Percentiles rank a stretch among this genome's conserved stretches.
Conservation (phyloP, 192 early-diverging fungal genomes). For the Endogone sp. region DNA sequence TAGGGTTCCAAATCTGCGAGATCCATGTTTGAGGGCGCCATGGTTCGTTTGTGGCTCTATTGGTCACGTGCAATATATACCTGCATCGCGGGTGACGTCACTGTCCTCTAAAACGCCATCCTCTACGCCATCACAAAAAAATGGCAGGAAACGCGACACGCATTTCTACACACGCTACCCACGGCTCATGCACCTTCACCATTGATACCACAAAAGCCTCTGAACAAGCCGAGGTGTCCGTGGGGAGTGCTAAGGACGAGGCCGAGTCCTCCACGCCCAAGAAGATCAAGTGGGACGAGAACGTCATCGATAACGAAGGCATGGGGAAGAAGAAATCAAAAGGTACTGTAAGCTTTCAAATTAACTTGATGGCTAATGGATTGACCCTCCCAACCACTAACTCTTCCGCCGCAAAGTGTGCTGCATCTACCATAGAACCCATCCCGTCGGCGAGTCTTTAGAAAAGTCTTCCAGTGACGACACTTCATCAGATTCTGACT, state of each 20-base stretch:
- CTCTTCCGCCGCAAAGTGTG: conserved; percentile 42
- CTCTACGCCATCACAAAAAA: background rate
- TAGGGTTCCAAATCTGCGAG: background rate
- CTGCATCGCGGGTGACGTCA: too few relatives aligned
- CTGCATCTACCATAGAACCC: conserved; percentile 68
- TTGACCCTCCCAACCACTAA: too few relatives aligned
- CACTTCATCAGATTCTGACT: background rate
- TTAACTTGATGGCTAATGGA: background rate
- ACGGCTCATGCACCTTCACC: conserved; percentile 33
- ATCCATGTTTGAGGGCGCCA: background rate
- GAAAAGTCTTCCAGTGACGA: conserved; percentile 6
- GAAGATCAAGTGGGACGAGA: conserved; percentile 59
- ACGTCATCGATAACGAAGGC: conserved; percentile 67
- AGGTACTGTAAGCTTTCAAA: conserved; percentile 43
- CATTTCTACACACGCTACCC: conserved; percentile 19
- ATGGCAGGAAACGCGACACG: background rate
- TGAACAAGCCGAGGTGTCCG: conserved; percentile 10
- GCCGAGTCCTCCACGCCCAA: conserved; percentile 14
- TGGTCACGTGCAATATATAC: background rate
- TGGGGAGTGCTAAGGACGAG: background rate
- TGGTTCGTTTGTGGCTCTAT: background rate
- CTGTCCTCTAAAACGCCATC: background rate
- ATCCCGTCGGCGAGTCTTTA: conserved; percentile 43
- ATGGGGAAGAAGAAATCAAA: conserved; percentile 67
- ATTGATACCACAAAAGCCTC: conserved; percentile 22